Percentiles rank a stretch among this genome's conserved stretches.
Evolutionary conservation across 1,284 basidiomycete genomes (phyloP).

Genomic region (Lentinula novae-zelandiae): DNA sequence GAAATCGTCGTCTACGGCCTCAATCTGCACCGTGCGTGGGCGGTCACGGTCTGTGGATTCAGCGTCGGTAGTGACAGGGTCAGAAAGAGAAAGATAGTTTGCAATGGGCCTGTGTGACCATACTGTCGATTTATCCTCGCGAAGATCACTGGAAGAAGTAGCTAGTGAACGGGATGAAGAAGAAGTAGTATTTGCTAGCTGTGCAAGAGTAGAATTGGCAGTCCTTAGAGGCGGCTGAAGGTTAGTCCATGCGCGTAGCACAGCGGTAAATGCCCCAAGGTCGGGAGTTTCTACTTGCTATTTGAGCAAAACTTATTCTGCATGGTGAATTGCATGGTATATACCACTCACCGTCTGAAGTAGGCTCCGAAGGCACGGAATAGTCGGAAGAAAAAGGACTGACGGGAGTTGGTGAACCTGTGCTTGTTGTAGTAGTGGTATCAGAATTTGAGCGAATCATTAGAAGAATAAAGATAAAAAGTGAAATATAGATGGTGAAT

Average conservation of each 20-base stretch:
- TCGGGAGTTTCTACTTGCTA: slow-evolving; percentile 59
- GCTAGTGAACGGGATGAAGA: slow-evolving; percentile 25
- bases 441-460: slow-evolving; percentile 19
- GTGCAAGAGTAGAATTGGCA: slow-evolving; percentile 22
- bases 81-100: slow-evolving; percentile 44
- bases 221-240: slow-evolving; percentile 42
- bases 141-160: slow-evolving; percentile 30
- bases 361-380: slow-evolving; percentile 53
- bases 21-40: slow-evolving; percentile 13
- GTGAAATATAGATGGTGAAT: slow-evolving; percentile 8
- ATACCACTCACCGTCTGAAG: slow-evolving; percentile 56
- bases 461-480: slow-evolving; percentile 11
- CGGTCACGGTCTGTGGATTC: slow-evolving; percentile 17
- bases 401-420: slow-evolving; percentile 29
- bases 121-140: slow-evolving; percentile 48
- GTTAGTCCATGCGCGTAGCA: slow-evolving; percentile 64
- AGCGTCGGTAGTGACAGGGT: slow-evolving; percentile 16
- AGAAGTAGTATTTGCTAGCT: slow-evolving; percentile 25
- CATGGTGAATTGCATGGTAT: not conserved
- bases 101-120: slow-evolving; percentile 64
- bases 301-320: not conserved
- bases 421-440: slow-evolving; percentile 15
- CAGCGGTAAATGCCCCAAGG: slow-evolving; percentile 68
- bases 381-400: slow-evolving; percentile 46
- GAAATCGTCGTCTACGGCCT: slow-evolving; percentile 13